A percentile compares a stretch with the other conserved stretches of the same genome.
phyloP scores from a whole-genome alignment of 1,284 basidiomycete genomes.

The Cryptococcus deneoformans region DNA sequence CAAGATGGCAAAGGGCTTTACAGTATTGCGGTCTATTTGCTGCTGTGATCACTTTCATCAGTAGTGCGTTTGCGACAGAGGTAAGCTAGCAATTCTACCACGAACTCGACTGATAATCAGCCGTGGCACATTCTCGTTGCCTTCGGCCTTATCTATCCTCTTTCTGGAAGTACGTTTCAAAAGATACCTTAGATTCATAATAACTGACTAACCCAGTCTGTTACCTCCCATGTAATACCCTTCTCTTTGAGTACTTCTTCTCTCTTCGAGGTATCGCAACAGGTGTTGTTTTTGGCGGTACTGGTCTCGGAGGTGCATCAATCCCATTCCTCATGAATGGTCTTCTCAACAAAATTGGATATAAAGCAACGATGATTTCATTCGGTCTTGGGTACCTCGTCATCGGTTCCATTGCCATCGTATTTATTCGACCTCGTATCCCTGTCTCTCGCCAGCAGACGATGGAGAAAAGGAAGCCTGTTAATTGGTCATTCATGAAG shows the following conservation, averaged over 20 bases:
- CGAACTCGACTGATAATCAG: conserved; percentile 1
- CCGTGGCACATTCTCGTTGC: conserved; percentile 47
- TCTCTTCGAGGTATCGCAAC: conserved; percentile 41
- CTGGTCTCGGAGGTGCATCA: conserved; percentile 43
- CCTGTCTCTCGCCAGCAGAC: conserved; percentile 22
- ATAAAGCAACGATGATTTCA: conserved; percentile 44
- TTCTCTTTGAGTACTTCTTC: conserved; percentile 49
- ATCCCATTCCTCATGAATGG: conserved; percentile 44
- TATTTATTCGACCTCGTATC: conserved; percentile 43
- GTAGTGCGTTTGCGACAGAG: conserved; percentile 39
- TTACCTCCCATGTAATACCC: conserved; percentile 46
- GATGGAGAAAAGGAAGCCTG: neutral
- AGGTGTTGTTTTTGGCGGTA: conserved; percentile 46
- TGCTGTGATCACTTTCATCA: conserved; percentile 27
- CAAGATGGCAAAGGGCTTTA: conserved; percentile 24
- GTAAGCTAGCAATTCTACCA: neutral
- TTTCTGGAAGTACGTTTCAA: conserved; percentile 16
- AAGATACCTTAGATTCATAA: no score
- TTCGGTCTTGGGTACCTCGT: conserved; percentile 37
- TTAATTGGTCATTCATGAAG: conserved; percentile 31
- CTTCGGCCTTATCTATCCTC: conserved; percentile 44
- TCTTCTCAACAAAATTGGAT: conserved; percentile 40
- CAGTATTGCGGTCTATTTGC: conserved; percentile 32
- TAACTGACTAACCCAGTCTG: conserved; percentile 13
- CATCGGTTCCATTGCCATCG: conserved; percentile 32